These are phyloP conservation scores for Pelargonium australe DNA, from an alignment of 441 rosid genomes.

Conservation along the genomic window DNA sequence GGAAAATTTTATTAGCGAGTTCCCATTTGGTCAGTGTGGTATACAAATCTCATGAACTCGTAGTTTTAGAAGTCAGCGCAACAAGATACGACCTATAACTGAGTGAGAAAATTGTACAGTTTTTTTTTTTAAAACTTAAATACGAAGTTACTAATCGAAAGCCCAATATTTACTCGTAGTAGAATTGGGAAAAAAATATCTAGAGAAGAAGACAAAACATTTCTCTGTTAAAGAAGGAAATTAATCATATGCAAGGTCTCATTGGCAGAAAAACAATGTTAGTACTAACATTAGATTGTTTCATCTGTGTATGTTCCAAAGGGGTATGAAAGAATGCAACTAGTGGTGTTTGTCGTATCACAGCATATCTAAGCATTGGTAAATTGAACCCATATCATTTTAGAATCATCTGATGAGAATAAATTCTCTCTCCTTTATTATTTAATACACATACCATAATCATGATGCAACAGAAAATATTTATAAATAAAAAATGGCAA, in stretches of 20 bases:
- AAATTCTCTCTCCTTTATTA: not conserved
- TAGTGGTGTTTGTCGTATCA: not conserved
- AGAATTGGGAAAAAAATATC: not conserved
- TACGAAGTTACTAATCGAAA: not conserved
- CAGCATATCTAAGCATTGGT: not conserved
- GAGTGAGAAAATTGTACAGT: not conserved
- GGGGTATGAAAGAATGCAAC: slow-evolving; percentile 3
- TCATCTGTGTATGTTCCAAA: slow-evolving; percentile 1
- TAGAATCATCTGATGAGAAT: not conserved
- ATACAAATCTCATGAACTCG: not conserved
- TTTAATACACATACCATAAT: not conserved
- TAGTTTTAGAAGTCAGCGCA: not conserved
- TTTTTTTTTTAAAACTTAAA: not conserved
- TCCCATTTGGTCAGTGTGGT: slow-evolving; percentile 1
- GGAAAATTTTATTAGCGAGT: not conserved
- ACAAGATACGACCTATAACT: not conserved
- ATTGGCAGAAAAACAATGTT: not conserved
- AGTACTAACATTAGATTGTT: not conserved
- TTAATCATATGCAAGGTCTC: not conserved
- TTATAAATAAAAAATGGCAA: not conserved
- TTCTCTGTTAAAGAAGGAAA: not conserved
- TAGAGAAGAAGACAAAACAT: not conserved
- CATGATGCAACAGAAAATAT: not conserved
- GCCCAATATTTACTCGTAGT: not conserved
- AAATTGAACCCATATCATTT: not conserved